These are phyloP conservation scores for Hysterangium stoloniferum DNA, from an alignment of 768 basidiomycete genomes.

Conservation along the genomic window DNA sequence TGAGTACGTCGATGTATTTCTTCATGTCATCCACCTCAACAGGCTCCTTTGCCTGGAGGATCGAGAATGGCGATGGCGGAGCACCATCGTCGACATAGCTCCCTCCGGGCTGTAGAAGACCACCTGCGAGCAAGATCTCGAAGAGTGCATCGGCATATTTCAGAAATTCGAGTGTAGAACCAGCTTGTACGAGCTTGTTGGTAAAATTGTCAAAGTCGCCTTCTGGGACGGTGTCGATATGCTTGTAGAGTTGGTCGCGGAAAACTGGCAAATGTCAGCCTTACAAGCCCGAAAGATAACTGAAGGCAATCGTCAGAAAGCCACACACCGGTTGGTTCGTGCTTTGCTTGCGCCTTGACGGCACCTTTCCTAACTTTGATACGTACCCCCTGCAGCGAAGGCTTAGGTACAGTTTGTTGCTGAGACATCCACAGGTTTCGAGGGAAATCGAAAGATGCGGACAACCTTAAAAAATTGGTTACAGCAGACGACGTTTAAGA, in stretches of 20 bases:
- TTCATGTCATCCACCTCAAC: slow-evolving; percentile 80
- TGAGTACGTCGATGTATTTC: slow-evolving; percentile 89
- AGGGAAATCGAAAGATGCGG: slow-evolving; percentile 11
- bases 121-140: slow-evolving; percentile 92
- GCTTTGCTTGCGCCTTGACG: slow-evolving; percentile 87
- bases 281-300: background rate
- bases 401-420: slow-evolving; percentile 75
- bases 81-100: slow-evolving; percentile 82
- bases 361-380: slow-evolving; percentile 91
- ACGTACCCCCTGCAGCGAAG: slow-evolving; percentile 88
- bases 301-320: slow-evolving; percentile 4
- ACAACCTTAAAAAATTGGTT: slow-evolving; percentile 1
- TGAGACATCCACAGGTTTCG: slow-evolving; percentile 81
- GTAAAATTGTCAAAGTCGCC: slow-evolving; percentile 78
- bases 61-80: slow-evolving; percentile 80
- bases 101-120: slow-evolving; percentile 94
- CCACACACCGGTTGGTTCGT: slow-evolving; percentile 68
- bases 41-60: slow-evolving; percentile 75
- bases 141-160: slow-evolving; percentile 97
- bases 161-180: slow-evolving; percentile 86
- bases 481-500: background rate
- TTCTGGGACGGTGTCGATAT: slow-evolving; percentile 73
- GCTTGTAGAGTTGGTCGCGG: slow-evolving; percentile 87
- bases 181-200: slow-evolving; percentile 84
- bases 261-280: slow-evolving; percentile 49